Percentiles rank a stretch among this genome's conserved stretches.
These are phyloP conservation scores for Irpex sp. DNA, from an alignment of 1,284 basidiomycete species.

Conservation along the genomic window DNA sequence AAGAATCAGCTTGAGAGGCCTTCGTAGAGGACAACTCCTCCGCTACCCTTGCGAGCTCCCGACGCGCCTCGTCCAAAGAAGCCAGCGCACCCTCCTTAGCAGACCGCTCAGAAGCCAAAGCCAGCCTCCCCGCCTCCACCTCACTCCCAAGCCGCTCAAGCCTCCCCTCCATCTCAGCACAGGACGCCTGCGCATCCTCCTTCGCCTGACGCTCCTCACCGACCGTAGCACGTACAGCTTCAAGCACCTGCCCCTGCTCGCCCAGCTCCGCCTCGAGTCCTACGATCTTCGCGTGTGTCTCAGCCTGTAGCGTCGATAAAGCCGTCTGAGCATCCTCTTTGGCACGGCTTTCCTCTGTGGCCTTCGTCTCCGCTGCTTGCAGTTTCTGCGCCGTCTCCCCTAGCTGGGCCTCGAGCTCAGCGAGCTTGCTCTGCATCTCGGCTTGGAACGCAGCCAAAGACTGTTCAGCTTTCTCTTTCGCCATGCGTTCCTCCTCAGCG, in stretches of 20 bases:
- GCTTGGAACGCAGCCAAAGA: neutral
- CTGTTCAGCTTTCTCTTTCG: neutral
- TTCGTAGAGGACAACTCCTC: neutral
- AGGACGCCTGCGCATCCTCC: neutral
- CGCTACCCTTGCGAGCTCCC: neutral
- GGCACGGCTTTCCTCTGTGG: no score
- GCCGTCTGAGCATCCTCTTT: no score
- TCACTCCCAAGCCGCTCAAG: constrained; percentile 4
- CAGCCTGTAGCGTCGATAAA: no score
- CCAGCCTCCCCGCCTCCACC: neutral
- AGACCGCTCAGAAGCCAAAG: neutral
- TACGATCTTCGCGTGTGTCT: no score
- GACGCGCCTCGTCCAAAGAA: neutral
- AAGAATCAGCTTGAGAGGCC: neutral
- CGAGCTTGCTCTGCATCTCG: neutral
- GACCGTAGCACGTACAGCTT: neutral
- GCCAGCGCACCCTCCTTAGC: neutral
- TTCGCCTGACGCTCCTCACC: neutral
- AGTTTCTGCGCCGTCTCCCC: neutral
- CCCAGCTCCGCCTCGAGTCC: no score
- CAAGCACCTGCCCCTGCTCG: no score
- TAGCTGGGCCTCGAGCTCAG: neutral
- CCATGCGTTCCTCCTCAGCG: neutral
- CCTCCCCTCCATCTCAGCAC: neutral
- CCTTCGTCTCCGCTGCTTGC: neutral